These are phyloP conservation scores for Hericium alpestre DNA, from an alignment of 768 basidiomycete genomes.

Conservation along the genomic window DNA sequence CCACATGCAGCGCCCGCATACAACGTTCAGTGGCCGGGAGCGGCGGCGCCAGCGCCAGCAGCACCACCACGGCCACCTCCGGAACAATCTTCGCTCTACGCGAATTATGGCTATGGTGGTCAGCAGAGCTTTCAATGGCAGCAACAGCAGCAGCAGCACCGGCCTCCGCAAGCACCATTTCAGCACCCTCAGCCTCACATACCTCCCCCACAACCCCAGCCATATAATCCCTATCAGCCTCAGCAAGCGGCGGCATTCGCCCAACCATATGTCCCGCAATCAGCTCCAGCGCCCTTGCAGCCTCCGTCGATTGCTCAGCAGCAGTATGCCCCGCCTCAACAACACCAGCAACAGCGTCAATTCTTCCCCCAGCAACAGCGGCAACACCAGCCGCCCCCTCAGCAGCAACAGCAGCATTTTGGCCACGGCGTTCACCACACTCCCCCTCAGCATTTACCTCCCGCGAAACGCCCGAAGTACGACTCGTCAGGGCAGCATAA, in stretches of 20 bases:
- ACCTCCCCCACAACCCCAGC: constrained; percentile 46
- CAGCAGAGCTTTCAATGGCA: constrained; percentile 51
- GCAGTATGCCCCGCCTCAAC: constrained; percentile 17
- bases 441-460: constrained; percentile 75
- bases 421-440: constrained; percentile 36
- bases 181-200: constrained; percentile 41
- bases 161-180: constrained; percentile 38
- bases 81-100: constrained; percentile 78
- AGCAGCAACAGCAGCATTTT: constrained; percentile 23
- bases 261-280: constrained; percentile 58
- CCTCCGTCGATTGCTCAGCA: constrained; percentile 34
- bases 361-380: constrained; percentile 32
- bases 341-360: constrained; percentile 34
- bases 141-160: constrained; percentile 51
- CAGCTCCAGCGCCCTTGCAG: constrained; percentile 40
- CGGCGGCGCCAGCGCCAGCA: constrained; percentile 35
- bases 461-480: constrained; percentile 84
- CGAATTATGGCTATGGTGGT: constrained; percentile 84
- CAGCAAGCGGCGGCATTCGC: constrained; percentile 45
- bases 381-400: constrained; percentile 33
- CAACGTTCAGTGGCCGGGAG: constrained; percentile 51
- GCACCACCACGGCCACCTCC: constrained; percentile 52
- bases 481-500: constrained; percentile 29
- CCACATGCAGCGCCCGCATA: constrained; percentile 42
- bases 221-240: constrained; percentile 71